These are phyloP conservation scores for Alternaria alternata DNA, from an alignment of 2,329 filamentous ascomycete species.

Conservation along the genomic window DNA sequence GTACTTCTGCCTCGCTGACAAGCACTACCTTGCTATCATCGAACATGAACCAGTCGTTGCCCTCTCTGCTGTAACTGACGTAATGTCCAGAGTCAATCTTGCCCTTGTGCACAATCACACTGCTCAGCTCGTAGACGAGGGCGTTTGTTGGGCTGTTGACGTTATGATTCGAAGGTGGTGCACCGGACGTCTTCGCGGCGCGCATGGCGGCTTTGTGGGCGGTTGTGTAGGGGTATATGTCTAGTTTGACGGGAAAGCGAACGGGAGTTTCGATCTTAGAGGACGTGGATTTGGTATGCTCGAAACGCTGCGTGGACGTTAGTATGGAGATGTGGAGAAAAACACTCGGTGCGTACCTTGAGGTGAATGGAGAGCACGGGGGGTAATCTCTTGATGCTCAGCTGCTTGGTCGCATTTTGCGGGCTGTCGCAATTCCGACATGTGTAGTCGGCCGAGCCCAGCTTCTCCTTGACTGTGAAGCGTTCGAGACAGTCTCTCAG, in stretches of 20 bases:
- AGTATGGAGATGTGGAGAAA: neutral
- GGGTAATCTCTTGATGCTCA: constrained; percentile 83
- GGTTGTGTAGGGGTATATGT: constrained; percentile 90
- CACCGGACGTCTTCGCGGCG: constrained; percentile 49
- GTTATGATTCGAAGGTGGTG: constrained; percentile 41
- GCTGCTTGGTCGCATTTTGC: constrained; percentile 82
- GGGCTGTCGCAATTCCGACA: constrained; percentile 79
- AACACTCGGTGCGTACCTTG: constrained; percentile 67
- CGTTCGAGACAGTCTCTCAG: constrained; percentile 76
- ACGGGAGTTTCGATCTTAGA: constrained; percentile 90
- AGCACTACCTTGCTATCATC: constrained; percentile 93
- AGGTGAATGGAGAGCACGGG: constrained; percentile 92
- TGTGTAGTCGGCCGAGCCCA: constrained; percentile 78
- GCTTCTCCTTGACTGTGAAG: constrained; percentile 84
- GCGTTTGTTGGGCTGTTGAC: constrained; percentile 52
- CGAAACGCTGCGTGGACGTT: constrained; percentile 65
- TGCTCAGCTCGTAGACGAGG: constrained; percentile 85
- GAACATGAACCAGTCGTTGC: constrained; percentile 91
- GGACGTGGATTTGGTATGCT: constrained; percentile 76
- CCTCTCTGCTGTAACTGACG: constrained; percentile 85
- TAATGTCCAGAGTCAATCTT: constrained; percentile 94
- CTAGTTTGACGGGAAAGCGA: constrained; percentile 83
- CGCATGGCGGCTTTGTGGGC: constrained; percentile 53
- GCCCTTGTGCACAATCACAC: constrained; percentile 91
- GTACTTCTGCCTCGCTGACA: constrained; percentile 83